These are phyloP conservation scores for Kwoniella dejecticola DNA, from an alignment of 768 basidiomycete genomes.

Conservation along the genomic window DNA sequence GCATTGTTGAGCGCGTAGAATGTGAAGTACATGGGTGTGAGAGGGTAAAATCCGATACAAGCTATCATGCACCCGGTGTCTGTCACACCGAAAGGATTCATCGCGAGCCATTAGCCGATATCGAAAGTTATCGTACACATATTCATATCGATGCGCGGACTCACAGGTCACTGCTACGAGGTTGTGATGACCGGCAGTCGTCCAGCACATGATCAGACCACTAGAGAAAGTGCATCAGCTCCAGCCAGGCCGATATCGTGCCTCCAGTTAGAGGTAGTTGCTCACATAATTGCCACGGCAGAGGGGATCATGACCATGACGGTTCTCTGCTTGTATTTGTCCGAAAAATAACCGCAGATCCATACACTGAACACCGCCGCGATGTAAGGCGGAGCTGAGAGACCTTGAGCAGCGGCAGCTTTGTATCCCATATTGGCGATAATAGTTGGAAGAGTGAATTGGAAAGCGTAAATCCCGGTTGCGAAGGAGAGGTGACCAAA, in stretches of 20 bases:
- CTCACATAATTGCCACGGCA: too few species aligned
- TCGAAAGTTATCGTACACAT: too few species aligned
- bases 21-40: slow-evolving; percentile 31
- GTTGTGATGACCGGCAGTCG: too few species aligned
- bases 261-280: too few species aligned
- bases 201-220: too few species aligned
- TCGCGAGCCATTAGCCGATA: too few species aligned
- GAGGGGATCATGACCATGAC: too few species aligned
- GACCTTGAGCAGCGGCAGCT: slow-evolving; percentile 34
- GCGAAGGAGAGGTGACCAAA: slow-evolving; percentile 13
- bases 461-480: slow-evolving; percentile 37
- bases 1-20: slow-evolving; percentile 36
- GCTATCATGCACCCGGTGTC: not conserved
- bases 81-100: too few species aligned
- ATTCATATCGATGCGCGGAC: too few species aligned
- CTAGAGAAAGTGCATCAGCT: too few species aligned
- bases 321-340: not conserved
- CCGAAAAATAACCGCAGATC: slow-evolving; percentile 22
- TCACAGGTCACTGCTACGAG: too few species aligned
- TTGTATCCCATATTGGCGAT: slow-evolving; percentile 39
- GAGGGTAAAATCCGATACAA: slow-evolving; percentile 26
- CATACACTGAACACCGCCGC: slow-evolving; percentile 30
- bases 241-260: too few species aligned
- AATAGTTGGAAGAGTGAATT: slow-evolving; percentile 41
- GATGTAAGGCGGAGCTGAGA: slow-evolving; percentile 40